A percentile compares a stretch with the other conserved stretches of the same genome.
Conservation (phyloP, 768 basidiomycete genomes). For the Gloeostereum incarnatum region DNA sequence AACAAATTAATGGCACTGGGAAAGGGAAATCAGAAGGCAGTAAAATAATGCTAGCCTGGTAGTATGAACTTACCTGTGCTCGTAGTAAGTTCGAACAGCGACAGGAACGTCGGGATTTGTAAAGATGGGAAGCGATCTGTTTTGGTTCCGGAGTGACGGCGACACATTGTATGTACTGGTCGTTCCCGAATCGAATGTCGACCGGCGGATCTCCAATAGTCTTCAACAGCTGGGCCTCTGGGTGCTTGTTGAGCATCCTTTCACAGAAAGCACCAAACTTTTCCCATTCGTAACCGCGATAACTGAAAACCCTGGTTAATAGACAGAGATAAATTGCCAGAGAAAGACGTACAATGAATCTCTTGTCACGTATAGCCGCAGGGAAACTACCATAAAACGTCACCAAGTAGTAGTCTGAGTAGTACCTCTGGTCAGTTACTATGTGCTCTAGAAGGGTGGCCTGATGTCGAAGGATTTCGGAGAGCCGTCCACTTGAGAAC, state of each 20-base stretch:
- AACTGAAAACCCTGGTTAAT: slow-evolving; percentile 33
- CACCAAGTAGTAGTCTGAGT: slow-evolving; percentile 90
- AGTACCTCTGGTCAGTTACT: slow-evolving; percentile 72
- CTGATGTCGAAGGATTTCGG: slow-evolving; percentile 81
- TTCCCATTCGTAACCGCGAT: slow-evolving; percentile 94
- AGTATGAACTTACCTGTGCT: slow-evolving; percentile 51
- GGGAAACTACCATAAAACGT: slow-evolving; percentile 93
- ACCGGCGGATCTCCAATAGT: slow-evolving; percentile 67
- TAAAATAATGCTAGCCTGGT: neutral
- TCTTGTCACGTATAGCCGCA: slow-evolving; percentile 74
- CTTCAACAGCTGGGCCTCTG: slow-evolving; percentile 73
- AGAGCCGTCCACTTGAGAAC: slow-evolving; percentile 56
- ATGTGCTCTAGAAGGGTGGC: slow-evolving; percentile 85
- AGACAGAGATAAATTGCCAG: slow-evolving; percentile 1
- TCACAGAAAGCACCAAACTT: slow-evolving; percentile 87
- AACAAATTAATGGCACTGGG: slow-evolving; percentile 76
- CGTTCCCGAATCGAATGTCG: slow-evolving; percentile 69
- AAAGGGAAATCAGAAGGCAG: slow-evolving; percentile 3
- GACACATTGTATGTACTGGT: slow-evolving; percentile 85
- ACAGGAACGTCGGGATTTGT: slow-evolving; percentile 76
- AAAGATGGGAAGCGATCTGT: slow-evolving; percentile 65
- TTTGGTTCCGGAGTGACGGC: slow-evolving; percentile 83
- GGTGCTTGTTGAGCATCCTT: slow-evolving; percentile 85
- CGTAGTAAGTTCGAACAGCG: slow-evolving; percentile 77
- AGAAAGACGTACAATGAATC: slow-evolving; percentile 65